phyloP scores from a whole-genome alignment of 306 rosid species.

The Lathyrus oleraceus region DNA sequence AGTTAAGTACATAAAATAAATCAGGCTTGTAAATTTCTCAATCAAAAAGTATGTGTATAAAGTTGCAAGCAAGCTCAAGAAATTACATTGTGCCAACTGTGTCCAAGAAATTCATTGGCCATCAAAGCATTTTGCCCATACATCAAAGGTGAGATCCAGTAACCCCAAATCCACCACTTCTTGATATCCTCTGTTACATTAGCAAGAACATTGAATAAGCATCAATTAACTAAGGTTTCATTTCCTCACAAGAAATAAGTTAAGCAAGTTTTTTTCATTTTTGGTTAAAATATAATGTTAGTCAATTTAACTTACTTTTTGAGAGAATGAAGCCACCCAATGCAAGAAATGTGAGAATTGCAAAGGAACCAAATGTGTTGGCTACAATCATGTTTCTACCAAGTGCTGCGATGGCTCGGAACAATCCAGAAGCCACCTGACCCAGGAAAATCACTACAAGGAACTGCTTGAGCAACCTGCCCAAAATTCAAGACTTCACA shows the following conservation, averaged over 20 bases:
- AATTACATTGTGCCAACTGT: constrained; percentile 55
- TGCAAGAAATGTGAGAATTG: constrained; percentile 38
- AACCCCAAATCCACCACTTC: constrained; percentile 62
- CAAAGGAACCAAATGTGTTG: constrained; percentile 51
- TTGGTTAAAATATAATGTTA: not conserved
- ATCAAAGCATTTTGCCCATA: constrained; percentile 57
- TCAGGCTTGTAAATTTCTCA: not conserved
- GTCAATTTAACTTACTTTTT: constrained; percentile 36
- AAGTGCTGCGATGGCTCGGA: constrained; percentile 46
- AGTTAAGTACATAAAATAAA: constrained; percentile 1
- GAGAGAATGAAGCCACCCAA: constrained; percentile 57
- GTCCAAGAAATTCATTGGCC: constrained; percentile 63
- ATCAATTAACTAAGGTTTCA: constrained; percentile 9
- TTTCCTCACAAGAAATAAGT: not conserved
- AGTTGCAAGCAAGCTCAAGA: constrained; percentile 20
- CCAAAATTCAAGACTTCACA: not conserved
- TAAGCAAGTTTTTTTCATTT: not conserved
- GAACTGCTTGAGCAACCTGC: constrained; percentile 54
- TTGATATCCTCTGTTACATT: constrained; percentile 49
- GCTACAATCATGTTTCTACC: constrained; percentile 57
- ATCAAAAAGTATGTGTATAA: not conserved
- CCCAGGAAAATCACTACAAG: constrained; percentile 37
- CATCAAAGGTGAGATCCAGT: constrained; percentile 61
- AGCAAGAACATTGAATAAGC: constrained; percentile 23
- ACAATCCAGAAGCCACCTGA: constrained; percentile 55